Conservation (phyloP, 2,329 filamentous ascomycete genomes). For the Ophiostoma ulmi region DNA sequence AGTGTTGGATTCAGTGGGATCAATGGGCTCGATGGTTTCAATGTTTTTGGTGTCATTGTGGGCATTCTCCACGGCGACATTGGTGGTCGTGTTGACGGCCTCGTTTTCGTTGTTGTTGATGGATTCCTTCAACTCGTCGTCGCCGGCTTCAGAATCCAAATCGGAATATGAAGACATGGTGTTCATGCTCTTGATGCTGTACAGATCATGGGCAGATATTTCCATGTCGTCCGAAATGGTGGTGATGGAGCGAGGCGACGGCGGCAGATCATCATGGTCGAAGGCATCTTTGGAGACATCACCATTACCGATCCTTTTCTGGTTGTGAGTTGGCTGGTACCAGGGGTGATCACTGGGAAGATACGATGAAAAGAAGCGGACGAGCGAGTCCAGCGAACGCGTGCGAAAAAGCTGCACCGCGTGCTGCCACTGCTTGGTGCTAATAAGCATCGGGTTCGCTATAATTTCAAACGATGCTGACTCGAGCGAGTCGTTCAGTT, state of each 20-base stretch:
- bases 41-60: neutral
- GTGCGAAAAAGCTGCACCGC: constrained; percentile 56
- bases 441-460: constrained; percentile 54
- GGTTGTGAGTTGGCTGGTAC: constrained; percentile 35
- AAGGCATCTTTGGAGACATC: neutral
- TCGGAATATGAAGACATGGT: constrained; percentile 45
- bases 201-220: neutral
- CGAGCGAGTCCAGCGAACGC: constrained; percentile 54
- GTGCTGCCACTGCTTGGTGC: constrained; percentile 54
- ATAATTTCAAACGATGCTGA: constrained; percentile 58
- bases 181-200: constrained; percentile 22
- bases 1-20: constrained; percentile 4
- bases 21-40: neutral
- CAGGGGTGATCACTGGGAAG: constrained; percentile 48
- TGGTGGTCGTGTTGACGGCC: constrained; percentile 14
- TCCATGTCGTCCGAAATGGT: constrained; percentile 43
- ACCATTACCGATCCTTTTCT: neutral
- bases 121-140: neutral
- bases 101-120: constrained; percentile 25
- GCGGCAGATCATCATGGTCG: constrained; percentile 32
- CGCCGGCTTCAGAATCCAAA: constrained; percentile 39
- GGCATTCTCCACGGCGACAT: neutral
- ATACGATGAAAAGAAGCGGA: constrained; percentile 56
- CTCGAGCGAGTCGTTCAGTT: constrained; percentile 52
- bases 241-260: constrained; percentile 49